These are phyloP conservation scores for Flaveria robusta DNA, from an alignment of 129 eudicot species.

Conservation along the genomic window DNA sequence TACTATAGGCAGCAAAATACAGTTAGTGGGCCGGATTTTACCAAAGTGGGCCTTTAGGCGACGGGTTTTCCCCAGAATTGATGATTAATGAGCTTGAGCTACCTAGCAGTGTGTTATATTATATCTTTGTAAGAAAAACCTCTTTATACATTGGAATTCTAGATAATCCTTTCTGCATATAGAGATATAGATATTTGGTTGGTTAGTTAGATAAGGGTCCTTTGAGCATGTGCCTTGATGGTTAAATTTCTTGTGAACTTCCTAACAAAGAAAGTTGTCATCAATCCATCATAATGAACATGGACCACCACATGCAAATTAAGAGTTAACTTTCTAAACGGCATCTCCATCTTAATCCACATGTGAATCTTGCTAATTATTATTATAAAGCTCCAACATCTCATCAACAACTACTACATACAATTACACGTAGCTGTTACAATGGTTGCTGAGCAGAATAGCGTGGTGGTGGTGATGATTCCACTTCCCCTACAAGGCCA, in stretches of 20 bases:
- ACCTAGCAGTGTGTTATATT: too few species aligned
- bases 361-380: constrained; percentile 1
- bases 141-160: too few species aligned
- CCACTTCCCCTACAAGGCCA: constrained; percentile 62
- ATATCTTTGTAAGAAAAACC: too few species aligned
- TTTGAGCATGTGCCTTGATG: not conserved
- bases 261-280: not conserved
- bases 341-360: constrained; percentile 1
- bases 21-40: too few species aligned
- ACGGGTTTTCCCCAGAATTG: too few species aligned
- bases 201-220: not conserved
- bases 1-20: too few species aligned
- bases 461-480: constrained; percentile 42
- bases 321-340: not conserved
- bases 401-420: too few species aligned
- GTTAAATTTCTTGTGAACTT: not conserved
- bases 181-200: too few species aligned
- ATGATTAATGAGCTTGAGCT: too few species aligned
- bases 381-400: constrained; percentile 12
- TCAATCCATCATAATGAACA: not conserved
- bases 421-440: too few species aligned
- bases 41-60: too few species aligned
- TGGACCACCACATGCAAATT: constrained; percentile 7
- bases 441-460: constrained; percentile 19
- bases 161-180: too few species aligned